phyloP scores from a whole-genome alignment of 2,329 filamentous ascomycete genomes.

The Onygena corvina region DNA sequence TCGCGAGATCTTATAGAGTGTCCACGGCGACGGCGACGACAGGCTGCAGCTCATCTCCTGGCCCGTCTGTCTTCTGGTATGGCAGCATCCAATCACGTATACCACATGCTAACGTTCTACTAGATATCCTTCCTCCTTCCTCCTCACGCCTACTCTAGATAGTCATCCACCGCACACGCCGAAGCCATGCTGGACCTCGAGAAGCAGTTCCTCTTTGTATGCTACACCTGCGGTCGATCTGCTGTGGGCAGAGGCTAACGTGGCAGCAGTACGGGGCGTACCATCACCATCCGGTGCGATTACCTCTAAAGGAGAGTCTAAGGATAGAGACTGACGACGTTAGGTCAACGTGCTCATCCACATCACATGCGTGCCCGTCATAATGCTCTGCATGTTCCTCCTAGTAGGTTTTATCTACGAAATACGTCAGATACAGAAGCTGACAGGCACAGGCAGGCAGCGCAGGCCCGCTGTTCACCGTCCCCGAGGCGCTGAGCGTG shows the following conservation, averaged over 20 bases:
- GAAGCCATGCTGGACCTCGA: slow-evolving; percentile 44
- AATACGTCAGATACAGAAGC: too few species aligned
- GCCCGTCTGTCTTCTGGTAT: too few species aligned
- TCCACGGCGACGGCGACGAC: not conserved
- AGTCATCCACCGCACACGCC: too few species aligned
- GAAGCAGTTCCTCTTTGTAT: slow-evolving; percentile 54
- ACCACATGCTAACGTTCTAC: too few species aligned
- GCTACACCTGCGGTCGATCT: slow-evolving; percentile 20
- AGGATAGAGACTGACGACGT: slow-evolving; percentile 12
- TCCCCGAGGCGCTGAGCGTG: slow-evolving; percentile 44
- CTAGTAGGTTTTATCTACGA: slow-evolving; percentile 36
- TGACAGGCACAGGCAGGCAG: slow-evolving; percentile 42
- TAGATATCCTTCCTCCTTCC: too few species aligned
- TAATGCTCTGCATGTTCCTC: slow-evolving; percentile 48
- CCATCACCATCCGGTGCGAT: slow-evolving; percentile 49
- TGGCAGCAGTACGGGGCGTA: slow-evolving; percentile 51
- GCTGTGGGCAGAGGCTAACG: slow-evolving; percentile 6
- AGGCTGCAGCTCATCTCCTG: too few species aligned
- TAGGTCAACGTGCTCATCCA: slow-evolving; percentile 55
- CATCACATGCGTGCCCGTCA: slow-evolving; percentile 50
- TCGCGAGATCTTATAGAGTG: not conserved
- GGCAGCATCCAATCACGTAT: too few species aligned
- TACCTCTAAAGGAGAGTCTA: too few species aligned
- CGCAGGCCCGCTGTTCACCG: slow-evolving; percentile 39
- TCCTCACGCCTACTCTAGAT: too few species aligned